A percentile compares a stretch with the other conserved stretches of the same genome.
Conservation (phyloP, 495 filamentous ascomycete genomes). For the Hypomontagnella submonticulosa region DNA sequence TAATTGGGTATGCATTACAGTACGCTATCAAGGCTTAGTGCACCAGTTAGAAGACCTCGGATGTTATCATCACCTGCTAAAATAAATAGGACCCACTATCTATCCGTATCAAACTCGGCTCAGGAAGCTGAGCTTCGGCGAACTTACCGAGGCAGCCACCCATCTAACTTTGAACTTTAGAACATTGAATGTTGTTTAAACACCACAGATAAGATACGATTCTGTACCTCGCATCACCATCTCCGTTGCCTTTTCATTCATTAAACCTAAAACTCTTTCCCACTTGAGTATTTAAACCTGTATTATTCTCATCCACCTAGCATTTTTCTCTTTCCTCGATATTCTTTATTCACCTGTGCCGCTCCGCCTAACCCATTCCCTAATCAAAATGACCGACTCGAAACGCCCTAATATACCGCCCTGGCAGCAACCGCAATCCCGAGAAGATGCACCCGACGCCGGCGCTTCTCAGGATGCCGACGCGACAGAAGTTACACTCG, state of each 20-base stretch:
- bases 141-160: conserved; percentile 28
- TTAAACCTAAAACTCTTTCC: conserved; percentile 4
- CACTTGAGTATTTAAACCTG: conserved; percentile 5
- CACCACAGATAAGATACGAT: no score
- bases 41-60: not conserved
- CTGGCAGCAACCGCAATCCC: conserved; percentile 35
- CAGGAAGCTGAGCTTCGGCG: conserved; percentile 5
- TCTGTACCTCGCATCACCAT: no score
- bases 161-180: not conserved
- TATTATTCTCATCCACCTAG: not conserved
- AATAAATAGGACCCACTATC: not conserved
- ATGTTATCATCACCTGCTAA: not conserved
- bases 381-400: conserved; percentile 33
- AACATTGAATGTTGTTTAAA: no score
- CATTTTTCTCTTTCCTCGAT: not conserved
- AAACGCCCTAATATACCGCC: conserved; percentile 35
- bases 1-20: no score
- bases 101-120: not conserved
- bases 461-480: conserved; percentile 26
- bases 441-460: conserved; percentile 25
- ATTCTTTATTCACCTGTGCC: not conserved
- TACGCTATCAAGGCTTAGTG: no score
- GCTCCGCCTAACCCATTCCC: not conserved
- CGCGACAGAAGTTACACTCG: conserved; percentile 59
- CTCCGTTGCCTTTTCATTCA: no score